Percentiles rank a stretch among this genome's conserved stretches.
phyloP scores from a whole-genome alignment of 768 basidiomycete species.

The Pholiota conissans region DNA sequence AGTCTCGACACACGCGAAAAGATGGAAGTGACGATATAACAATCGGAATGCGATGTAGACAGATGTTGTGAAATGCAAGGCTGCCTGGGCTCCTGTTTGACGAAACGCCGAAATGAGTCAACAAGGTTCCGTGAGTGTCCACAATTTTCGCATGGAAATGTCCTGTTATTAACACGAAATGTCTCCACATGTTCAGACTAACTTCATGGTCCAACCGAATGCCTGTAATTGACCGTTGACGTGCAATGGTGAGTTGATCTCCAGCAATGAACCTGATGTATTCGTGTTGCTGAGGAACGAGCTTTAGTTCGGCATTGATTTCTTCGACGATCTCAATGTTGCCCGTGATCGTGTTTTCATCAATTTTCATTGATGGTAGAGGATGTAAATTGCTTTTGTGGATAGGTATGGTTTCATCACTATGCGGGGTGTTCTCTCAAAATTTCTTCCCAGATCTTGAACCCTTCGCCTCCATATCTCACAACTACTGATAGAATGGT shows the following conservation, averaged over 20 bases:
- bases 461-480: conserved; percentile 27
- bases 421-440: conserved; percentile 13
- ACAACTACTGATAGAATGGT: conserved; percentile 30
- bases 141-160: conserved; percentile 40
- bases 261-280: conserved; percentile 22
- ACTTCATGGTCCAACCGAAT: conserved; percentile 32
- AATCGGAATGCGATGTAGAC: conserved; percentile 34
- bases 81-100: conserved; percentile 28
- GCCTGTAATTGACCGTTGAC: too few relatives aligned
- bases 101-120: conserved; percentile 31
- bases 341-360: conserved; percentile 33
- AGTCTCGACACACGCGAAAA: conserved; percentile 32
- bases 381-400: conserved; percentile 31
- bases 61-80: conserved; percentile 34
- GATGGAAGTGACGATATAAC: conserved; percentile 32
- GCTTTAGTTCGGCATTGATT: conserved; percentile 25
- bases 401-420: conserved; percentile 23
- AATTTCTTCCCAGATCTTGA: conserved; percentile 24
- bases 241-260: conserved; percentile 38
- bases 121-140: conserved; percentile 24
- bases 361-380: conserved; percentile 33
- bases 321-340: conserved; percentile 32
- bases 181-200: conserved; percentile 17
- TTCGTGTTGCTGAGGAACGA: conserved; percentile 14
- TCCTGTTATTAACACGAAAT: conserved; percentile 27